Evolutionary conservation across 192 early-diverging fungal species (phyloP), one percentile per base, ranked within the genome.

Genomic region (Spinellus fusiger): DNA sequence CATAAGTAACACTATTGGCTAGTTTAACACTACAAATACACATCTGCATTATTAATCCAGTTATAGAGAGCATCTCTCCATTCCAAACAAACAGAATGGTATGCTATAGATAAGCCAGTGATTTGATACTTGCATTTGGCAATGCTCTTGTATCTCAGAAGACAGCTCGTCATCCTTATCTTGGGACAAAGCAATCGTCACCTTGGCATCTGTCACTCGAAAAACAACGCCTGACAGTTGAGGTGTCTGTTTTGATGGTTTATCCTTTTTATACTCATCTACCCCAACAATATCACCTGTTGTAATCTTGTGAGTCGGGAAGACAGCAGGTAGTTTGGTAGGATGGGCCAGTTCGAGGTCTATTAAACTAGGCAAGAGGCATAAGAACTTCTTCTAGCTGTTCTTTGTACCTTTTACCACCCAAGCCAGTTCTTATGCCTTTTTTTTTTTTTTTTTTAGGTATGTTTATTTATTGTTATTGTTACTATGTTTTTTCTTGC

Each of bases 221-320:
- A 78, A 76, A 10, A 88, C 70, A 27, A 90, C 86, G 22, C 86
- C 86, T 7, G 69, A 78, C 20, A 68, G 55, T 4, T 34, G 29
- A 18, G 57, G 62, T 15, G 59, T 63, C 20, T 74, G 58, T 37
- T 61, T 65, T 33, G 61, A 51, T 9, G 70, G 68, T 32, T 66
- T 73, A 66, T 75, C 70, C 20, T 73, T 68, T 37, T 74, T 77
- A 74, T 73, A 77, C 64, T 73, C 80, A 51, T 83, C 85, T 4
- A 90, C 32, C 10, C 83, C 78, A 5, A 91, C 87, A 54, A 89
- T 88, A 59, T 91, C 89, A 31, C 89, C 89, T 0, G 81, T 73
- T 7, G 80, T 73, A 27, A 89, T 62, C 37, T 75, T 70, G 52
- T 86, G 83, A 0, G 83, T 48, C 2, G 85, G 85, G n/a, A 90